Percentiles rank a stretch among this genome's conserved stretches.
Evolutionary conservation across 176 grass and related monocot genomes (phyloP).

Genomic region (Areca catechu): DNA sequence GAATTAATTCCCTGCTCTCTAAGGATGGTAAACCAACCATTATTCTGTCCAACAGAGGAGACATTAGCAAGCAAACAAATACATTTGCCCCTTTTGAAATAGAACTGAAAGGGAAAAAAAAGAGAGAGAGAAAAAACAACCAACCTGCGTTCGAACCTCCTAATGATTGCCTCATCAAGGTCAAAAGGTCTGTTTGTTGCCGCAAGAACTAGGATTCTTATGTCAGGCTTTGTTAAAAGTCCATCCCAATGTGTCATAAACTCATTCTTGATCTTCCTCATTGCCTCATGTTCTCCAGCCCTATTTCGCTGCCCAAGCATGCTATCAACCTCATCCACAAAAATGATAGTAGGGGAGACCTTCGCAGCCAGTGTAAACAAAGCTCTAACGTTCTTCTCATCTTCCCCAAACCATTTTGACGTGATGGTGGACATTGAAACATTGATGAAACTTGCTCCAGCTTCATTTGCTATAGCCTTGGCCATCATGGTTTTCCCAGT

Average conservation of each 20-base stretch:
- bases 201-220: conserved; percentile 75
- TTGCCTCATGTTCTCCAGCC: conserved; percentile 72
- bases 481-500: conserved; percentile 83
- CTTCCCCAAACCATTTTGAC: conserved; percentile 82
- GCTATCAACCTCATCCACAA: conserved; percentile 76
- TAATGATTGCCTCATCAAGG: conserved; percentile 80
- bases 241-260: conserved; percentile 89
- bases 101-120: not conserved
- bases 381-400: conserved; percentile 77
- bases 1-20: conserved; percentile 65
- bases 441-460: conserved; percentile 76
- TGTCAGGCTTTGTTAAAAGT: conserved; percentile 46
- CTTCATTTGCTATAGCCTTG: conserved; percentile 86
- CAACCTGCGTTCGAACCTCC: conserved; percentile 77
- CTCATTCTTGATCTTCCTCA: conserved; percentile 88
- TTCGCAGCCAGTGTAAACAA: conserved; percentile 72
- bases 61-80: not conserved
- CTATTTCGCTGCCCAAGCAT: conserved; percentile 80
- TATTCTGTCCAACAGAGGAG: conserved; percentile 42
- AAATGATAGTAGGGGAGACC: conserved; percentile 70
- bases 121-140: conserved; percentile 12
- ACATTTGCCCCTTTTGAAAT: too few species aligned
- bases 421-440: conserved; percentile 84
- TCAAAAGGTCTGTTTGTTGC: conserved; percentile 72
- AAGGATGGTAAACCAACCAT: conserved; percentile 78